These are phyloP conservation scores for Mixia osmundae DNA, from an alignment of 1,284 basidiomycete species.

Conservation along the genomic window DNA sequence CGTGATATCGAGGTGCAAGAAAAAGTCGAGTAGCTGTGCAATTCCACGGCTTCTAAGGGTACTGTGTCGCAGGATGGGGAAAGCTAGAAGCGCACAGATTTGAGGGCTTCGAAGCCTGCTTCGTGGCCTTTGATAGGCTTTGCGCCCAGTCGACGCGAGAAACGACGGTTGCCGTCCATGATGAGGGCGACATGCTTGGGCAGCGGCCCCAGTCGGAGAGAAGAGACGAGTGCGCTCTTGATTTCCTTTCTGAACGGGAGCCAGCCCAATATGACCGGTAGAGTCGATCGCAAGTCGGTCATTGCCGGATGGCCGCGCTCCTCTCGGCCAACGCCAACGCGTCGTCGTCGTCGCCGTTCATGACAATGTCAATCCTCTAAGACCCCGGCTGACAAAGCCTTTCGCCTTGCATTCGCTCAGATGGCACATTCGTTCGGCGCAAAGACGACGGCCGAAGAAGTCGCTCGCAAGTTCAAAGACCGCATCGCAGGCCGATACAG, in stretches of 20 bases:
- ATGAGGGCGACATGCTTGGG: slow-evolving; percentile 84
- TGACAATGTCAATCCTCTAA: too few species aligned
- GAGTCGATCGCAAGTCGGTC: too few species aligned
- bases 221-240: slow-evolving; percentile 9
- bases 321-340: too few species aligned
- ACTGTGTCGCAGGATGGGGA: not conserved
- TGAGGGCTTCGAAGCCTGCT: slow-evolving; percentile 60
- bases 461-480: not conserved
- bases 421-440: too few species aligned
- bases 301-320: too few species aligned
- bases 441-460: not conserved
- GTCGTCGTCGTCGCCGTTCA: too few species aligned
- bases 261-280: too few species aligned
- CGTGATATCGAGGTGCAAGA: slow-evolving; percentile 44
- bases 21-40: slow-evolving; percentile 51
- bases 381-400: too few species aligned
- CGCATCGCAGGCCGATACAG: slow-evolving; percentile 3
- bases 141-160: slow-evolving; percentile 47
- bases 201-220: slow-evolving; percentile 39
- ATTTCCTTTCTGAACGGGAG: too few species aligned
- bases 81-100: slow-evolving; percentile 32
- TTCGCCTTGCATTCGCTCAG: too few species aligned
- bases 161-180: slow-evolving; percentile 93
- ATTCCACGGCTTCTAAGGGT: not conserved
- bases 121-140: slow-evolving; percentile 52